These are phyloP conservation scores for Aeschynomene evenia DNA, from an alignment of 306 rosid species.

Conservation along the genomic window DNA sequence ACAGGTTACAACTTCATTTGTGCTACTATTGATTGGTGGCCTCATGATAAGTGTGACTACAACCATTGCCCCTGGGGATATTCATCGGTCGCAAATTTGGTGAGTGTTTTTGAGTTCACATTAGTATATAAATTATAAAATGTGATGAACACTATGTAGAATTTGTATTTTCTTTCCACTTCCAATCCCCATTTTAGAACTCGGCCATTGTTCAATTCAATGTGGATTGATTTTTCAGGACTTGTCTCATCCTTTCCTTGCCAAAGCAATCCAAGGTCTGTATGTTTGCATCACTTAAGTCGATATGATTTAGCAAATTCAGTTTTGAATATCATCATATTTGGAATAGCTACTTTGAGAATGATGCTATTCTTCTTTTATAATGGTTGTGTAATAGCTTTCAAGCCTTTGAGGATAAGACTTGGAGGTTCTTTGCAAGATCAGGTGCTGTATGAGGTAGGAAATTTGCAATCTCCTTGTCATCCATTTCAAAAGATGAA, in stretches of 20 bases:
- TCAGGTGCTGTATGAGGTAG: slow-evolving; percentile 74
- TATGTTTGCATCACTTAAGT: slow-evolving; percentile 17
- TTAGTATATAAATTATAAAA: slow-evolving; percentile 17
- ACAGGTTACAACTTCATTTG: slow-evolving; percentile 71
- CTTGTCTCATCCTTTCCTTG: slow-evolving; percentile 79
- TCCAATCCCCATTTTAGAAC: neutral
- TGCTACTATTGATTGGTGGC: slow-evolving; percentile 99
- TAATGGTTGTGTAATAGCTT: slow-evolving; percentile 56
- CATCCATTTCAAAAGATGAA: slow-evolving; percentile 72
- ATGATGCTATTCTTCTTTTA: slow-evolving; percentile 29
- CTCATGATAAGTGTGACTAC: slow-evolving; percentile 83
- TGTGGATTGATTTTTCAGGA: slow-evolving; percentile 65
- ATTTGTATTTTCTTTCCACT: slow-evolving; percentile 10
- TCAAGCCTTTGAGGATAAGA: slow-evolving; percentile 86
- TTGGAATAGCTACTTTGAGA: slow-evolving; percentile 12
- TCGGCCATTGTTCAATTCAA: slow-evolving; percentile 26
- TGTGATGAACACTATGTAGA: slow-evolving; percentile 14
- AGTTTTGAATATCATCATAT: neutral
- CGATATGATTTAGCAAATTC: neutral
- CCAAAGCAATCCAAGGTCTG: slow-evolving; percentile 82
- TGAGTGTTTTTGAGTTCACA: slow-evolving; percentile 35
- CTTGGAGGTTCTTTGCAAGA: slow-evolving; percentile 97
- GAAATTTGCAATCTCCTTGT: slow-evolving; percentile 63
- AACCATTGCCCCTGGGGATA: slow-evolving; percentile 88
- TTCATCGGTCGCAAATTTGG: slow-evolving; percentile 76